phyloP scores from a whole-genome alignment of 1,139 yeast species.

The Ashbya aceris region DNA sequence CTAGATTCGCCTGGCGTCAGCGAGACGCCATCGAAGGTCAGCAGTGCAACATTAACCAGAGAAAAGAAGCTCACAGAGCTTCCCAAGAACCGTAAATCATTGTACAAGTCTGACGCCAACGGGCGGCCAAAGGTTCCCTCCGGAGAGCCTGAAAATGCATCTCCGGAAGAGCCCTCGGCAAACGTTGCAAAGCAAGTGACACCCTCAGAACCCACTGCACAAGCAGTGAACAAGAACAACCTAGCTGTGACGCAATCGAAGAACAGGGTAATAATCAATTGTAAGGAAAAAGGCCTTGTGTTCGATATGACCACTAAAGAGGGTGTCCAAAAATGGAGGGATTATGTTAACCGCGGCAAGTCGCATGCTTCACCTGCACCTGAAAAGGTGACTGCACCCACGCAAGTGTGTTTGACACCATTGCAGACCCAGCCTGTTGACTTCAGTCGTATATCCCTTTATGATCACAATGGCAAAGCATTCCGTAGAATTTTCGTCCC shows the following conservation, averaged over 20 bases:
- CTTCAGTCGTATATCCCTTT: conserved; percentile 9
- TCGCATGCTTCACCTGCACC: conserved; percentile 1
- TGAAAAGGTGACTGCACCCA: conserved; percentile 3
- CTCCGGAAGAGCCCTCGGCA: background rate
- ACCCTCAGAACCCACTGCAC: background rate
- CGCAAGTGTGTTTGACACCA: conserved; percentile 3
- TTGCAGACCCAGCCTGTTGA: conserved; percentile 3
- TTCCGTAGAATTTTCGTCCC: conserved; percentile 12
- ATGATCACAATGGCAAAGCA: conserved; percentile 14
- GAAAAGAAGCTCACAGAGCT: conserved; percentile 3
- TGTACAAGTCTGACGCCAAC: background rate
- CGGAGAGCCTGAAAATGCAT: conserved; percentile 1
- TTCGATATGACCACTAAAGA: conserved; percentile 15
- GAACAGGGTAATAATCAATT: conserved; percentile 2
- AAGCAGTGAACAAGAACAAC: background rate
- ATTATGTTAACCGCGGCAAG: conserved; percentile 6
- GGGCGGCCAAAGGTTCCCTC: background rate
- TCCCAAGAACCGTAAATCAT: background rate
- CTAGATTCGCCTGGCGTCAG: background rate
- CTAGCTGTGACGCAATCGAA: background rate
- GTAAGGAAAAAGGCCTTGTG: conserved; percentile 7
- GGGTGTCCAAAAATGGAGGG: conserved; percentile 13
- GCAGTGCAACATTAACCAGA: background rate
- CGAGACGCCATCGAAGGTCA: background rate
- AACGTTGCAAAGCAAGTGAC: background rate